Evolutionary conservation across 1,284 basidiomycete genomes (phyloP).

Genomic region (Agroathelia rolfsii): DNA sequence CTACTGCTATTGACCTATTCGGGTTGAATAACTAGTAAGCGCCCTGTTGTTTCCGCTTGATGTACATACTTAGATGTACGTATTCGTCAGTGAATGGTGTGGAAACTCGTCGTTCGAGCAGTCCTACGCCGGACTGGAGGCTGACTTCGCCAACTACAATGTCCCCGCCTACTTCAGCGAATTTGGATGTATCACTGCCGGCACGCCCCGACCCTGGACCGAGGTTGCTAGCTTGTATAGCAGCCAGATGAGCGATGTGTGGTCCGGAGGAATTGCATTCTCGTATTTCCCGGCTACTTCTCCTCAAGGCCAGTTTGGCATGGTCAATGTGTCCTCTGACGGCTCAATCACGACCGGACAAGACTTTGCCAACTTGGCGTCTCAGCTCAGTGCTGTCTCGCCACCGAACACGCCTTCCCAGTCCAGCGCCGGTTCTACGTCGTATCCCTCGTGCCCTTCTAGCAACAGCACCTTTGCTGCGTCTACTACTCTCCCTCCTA

Average conservation of each 20-base stretch:
- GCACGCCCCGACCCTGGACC: conserved; percentile 66
- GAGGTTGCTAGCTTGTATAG: conserved; percentile 73
- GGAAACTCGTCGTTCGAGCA: conserved; percentile 51
- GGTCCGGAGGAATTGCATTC: conserved; percentile 87
- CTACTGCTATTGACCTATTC: conserved; percentile 72
- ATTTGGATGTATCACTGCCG: conserved; percentile 65
- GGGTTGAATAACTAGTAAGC: conserved; percentile 74
- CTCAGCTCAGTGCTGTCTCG: conserved; percentile 50
- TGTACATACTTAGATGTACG: conserved; percentile 9
- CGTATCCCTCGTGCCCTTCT: conserved; percentile 58
- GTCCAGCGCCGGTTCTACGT: conserved; percentile 39
- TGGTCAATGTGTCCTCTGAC: conserved; percentile 65
- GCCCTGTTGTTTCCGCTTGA: conserved; percentile 2
- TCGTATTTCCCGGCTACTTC: conserved; percentile 73
- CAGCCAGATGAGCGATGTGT: conserved; percentile 63
- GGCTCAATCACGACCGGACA: conserved; percentile 47
- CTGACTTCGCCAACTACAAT: conserved; percentile 57
- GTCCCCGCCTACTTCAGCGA: conserved; percentile 87
- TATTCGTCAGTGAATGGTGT: conserved; percentile 60
- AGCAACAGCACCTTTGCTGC: conserved; percentile 53
- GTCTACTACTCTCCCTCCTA: conserved; percentile 67
- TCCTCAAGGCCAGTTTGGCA: conserved; percentile 67
- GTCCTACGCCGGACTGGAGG: conserved; percentile 45
- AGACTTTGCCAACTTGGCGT: conserved; percentile 63
- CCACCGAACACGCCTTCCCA: conserved; percentile 58